A percentile compares a stretch with the other conserved stretches of the same genome.
Conservation (phyloP, 306 rosid genomes). For the Fragaria vesca region DNA sequence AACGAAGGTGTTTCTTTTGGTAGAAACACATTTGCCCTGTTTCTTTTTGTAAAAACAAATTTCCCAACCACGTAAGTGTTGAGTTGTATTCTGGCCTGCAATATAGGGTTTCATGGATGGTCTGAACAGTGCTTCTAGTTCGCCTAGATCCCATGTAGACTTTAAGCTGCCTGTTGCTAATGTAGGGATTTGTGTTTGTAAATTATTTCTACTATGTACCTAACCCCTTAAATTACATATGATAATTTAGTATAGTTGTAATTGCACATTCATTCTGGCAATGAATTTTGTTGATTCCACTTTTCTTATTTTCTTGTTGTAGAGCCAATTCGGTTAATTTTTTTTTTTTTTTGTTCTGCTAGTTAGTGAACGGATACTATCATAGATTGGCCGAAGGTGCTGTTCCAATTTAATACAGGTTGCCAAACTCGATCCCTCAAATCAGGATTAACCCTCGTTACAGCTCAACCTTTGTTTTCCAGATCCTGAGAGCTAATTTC, state of each 20-base stretch:
- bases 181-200: conserved; percentile 11
- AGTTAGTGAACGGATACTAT: not conserved
- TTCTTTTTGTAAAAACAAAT: conserved; percentile 7
- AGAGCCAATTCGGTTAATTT: not conserved
- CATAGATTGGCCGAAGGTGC: not conserved
- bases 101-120: conserved; percentile 2
- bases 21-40: not conserved
- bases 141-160: not conserved
- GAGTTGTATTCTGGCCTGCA: conserved; percentile 3
- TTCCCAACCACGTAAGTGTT: not conserved
- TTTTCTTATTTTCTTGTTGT: not conserved
- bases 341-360: no score
- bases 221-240: not conserved
- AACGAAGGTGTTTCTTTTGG: conserved; percentile 1
- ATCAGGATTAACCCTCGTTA: not conserved
- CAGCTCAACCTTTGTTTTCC: not conserved
- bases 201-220: not conserved
- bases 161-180: not conserved
- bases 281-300: not conserved
- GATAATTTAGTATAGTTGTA: conserved; percentile 3
- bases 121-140: not conserved
- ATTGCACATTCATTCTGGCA: not conserved
- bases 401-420: not conserved
- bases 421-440: not conserved
- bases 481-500: not conserved